Evolutionary conservation across 768 basidiomycete species (phyloP).

Genomic region (Lyophyllum semitale): DNA sequence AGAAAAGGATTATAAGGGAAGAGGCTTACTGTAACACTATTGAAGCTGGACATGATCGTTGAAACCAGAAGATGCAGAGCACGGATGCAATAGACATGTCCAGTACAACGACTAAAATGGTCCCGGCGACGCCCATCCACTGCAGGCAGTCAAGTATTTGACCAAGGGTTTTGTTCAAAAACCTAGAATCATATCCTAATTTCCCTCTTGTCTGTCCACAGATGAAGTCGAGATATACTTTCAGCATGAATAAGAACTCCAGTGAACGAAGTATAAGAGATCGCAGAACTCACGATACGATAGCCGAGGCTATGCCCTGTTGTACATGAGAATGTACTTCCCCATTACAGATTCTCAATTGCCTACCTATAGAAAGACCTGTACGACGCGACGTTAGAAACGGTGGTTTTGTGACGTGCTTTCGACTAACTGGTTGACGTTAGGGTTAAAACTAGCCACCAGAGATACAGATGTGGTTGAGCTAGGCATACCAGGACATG

Average conservation of each 20-base stretch:
- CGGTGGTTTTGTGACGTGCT: not conserved
- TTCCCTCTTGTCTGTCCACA: conserved; percentile 2
- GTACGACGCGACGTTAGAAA: not conserved
- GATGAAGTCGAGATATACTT: conserved; percentile 6
- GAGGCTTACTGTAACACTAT: conserved; percentile 14
- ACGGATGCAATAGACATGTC: conserved; percentile 14
- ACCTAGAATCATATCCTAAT: not conserved
- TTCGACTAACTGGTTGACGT: conserved; percentile 3
- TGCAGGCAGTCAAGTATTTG: not conserved
- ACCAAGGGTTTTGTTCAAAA: not conserved
- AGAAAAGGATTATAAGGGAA: not conserved
- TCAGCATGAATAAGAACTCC: not conserved
- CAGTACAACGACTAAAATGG: conserved; percentile 9
- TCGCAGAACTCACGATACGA: conserved; percentile 7
- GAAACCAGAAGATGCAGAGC: conserved; percentile 16
- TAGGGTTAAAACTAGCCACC: not conserved
- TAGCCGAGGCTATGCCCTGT: not conserved
- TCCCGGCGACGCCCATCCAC: conserved; percentile 16
- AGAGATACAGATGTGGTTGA: not conserved
- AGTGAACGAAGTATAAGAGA: not conserved
- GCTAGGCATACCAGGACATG: not conserved
- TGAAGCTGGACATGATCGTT: conserved; percentile 11
- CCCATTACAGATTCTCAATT: not conserved
- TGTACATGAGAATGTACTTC: not conserved
- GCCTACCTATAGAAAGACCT: conserved; percentile 1